These are phyloP conservation scores for Musa troglodytarum DNA, from an alignment of 176 grass and related monocot genomes.

Conservation along the genomic window DNA sequence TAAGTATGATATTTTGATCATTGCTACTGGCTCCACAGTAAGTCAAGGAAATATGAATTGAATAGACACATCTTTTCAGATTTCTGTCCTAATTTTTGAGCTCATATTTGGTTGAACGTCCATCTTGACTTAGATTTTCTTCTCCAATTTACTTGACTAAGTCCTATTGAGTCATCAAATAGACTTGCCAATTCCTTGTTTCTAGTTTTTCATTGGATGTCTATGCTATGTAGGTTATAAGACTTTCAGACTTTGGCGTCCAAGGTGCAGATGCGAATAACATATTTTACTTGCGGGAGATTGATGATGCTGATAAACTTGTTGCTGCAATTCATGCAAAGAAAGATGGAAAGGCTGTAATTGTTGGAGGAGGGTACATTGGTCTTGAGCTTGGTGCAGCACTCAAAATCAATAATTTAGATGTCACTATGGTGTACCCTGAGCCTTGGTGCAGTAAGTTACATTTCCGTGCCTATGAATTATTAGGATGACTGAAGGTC, in stretches of 20 bases:
- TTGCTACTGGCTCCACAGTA: constrained; percentile 89
- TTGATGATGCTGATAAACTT: constrained; percentile 83
- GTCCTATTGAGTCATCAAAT: no score
- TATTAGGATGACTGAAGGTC: neutral
- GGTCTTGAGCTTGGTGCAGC: constrained; percentile 81
- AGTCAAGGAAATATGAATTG: constrained; percentile 1
- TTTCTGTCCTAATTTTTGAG: no score
- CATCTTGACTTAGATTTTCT: neutral
- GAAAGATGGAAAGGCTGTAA: constrained; percentile 84
- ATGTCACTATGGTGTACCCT: constrained; percentile 97
- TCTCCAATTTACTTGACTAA: neutral
- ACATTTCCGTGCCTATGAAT: constrained; percentile 10
- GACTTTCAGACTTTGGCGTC: constrained; percentile 81
- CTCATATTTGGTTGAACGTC: neutral
- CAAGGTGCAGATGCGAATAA: constrained; percentile 81
- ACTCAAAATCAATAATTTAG: constrained; percentile 68
- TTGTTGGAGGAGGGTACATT: constrained; percentile 95
- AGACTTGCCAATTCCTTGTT: no score
- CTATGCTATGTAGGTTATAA: constrained; percentile 50
- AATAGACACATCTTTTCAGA: no score
- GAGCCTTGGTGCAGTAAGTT: constrained; percentile 99
- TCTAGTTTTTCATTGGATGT: neutral
- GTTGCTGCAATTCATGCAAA: constrained; percentile 81
- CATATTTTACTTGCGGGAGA: constrained; percentile 80
- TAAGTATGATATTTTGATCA: constrained; percentile 73